phyloP scores from a whole-genome alignment of 768 basidiomycete species.

The Nidularia pulvinata region DNA sequence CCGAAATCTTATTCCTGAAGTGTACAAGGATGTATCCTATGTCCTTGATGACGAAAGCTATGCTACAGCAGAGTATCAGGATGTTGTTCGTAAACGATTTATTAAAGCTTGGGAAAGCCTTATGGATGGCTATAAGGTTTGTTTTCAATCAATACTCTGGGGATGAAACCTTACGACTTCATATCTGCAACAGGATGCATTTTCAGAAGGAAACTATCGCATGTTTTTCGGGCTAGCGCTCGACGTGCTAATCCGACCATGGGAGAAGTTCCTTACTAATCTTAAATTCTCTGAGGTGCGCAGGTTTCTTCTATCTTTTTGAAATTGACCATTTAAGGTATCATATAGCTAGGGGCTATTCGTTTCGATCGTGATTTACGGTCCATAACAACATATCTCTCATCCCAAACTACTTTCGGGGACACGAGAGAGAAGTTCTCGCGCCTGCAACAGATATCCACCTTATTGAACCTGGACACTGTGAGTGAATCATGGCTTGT shows the following conservation, averaged over 20 bases:
- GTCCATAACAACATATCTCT: slow-evolving; percentile 79
- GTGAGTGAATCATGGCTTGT: slow-evolving; percentile 36
- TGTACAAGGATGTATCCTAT: slow-evolving; percentile 91
- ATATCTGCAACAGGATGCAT: slow-evolving; percentile 56
- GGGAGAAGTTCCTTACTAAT: slow-evolving; percentile 86
- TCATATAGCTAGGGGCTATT: slow-evolving; percentile 84
- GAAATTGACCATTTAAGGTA: background rate
- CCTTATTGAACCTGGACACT: slow-evolving; percentile 83
- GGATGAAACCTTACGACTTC: too few relatives aligned
- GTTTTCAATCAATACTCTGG: slow-evolving; percentile 3
- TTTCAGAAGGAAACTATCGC: slow-evolving; percentile 89
- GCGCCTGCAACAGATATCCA: slow-evolving; percentile 91
- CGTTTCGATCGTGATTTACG: slow-evolving; percentile 94
- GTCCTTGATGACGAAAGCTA: slow-evolving; percentile 89
- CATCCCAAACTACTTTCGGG: slow-evolving; percentile 87
- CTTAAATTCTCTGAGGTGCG: slow-evolving; percentile 88
- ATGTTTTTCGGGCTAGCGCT: slow-evolving; percentile 84
- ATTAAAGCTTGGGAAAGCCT: slow-evolving; percentile 85
- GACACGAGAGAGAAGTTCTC: slow-evolving; percentile 92
- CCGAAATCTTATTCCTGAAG: slow-evolving; percentile 80
- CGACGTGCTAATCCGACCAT: slow-evolving; percentile 89
- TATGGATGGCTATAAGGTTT: slow-evolving; percentile 86
- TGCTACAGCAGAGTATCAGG: slow-evolving; percentile 80
- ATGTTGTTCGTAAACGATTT: slow-evolving; percentile 88
- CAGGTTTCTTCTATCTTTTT: background rate